Conservation (phyloP, 345 rosid species). For the Draba incana region DNA sequence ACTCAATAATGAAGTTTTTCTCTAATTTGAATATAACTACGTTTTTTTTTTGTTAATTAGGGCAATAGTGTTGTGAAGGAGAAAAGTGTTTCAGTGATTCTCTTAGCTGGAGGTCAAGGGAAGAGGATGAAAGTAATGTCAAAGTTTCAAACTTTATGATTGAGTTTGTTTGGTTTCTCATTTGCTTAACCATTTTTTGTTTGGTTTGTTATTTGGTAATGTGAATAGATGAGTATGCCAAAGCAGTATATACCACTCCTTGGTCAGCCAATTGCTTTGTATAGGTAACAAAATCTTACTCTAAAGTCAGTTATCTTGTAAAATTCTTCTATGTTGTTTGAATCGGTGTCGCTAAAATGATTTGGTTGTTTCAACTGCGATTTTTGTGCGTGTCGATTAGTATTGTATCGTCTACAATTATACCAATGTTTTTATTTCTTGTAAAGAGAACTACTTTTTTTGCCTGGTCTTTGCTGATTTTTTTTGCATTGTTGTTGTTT, state of each 20-base stretch:
- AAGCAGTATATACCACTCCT: slow-evolving; percentile 95
- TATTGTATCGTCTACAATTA: neutral
- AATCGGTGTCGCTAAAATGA: no score
- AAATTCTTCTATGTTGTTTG: no score
- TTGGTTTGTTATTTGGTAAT: slow-evolving; percentile 48
- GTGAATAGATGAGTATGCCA: slow-evolving; percentile 83
- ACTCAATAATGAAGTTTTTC: neutral
- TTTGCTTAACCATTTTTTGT: slow-evolving; percentile 22
- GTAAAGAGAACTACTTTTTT: neutral
- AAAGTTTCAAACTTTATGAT: slow-evolving; percentile 28
- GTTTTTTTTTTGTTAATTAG: slow-evolving; percentile 33
- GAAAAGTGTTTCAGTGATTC: slow-evolving; percentile 79
- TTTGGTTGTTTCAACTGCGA: no score
- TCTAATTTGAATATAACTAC: neutral
- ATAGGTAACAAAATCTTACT: slow-evolving; percentile 55
- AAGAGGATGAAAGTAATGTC: slow-evolving; percentile 84
- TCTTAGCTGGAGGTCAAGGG: slow-evolving; percentile 93
- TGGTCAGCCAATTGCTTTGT: slow-evolving; percentile 92
- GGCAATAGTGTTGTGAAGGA: slow-evolving; percentile 55
- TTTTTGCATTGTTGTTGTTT: slow-evolving; percentile 17
- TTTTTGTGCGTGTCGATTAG: neutral
- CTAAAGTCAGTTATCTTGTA: no score
- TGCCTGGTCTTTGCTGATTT: neutral
- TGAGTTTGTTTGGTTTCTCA: slow-evolving; percentile 16
- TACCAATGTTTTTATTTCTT: neutral